Base-by-base conservation (phyloP, 805 yeast genomes). In the Lipomyces mesembrius region DNA sequence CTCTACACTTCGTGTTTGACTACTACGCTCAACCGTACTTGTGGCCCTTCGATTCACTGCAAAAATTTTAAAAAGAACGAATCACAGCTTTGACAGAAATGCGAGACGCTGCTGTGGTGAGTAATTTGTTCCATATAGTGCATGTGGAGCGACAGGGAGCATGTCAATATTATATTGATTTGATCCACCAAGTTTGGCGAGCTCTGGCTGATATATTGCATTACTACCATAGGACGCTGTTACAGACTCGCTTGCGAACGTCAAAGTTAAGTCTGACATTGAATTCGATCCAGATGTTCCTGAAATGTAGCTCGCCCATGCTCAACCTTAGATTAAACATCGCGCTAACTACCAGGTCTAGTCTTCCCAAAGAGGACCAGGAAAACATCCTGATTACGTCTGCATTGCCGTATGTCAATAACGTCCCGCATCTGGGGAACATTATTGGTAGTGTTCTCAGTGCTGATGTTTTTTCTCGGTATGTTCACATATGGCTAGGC, bases 381-480 rank as follows among this genome's bases (percentile, higher is more conserved):
- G 85, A 89, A 75, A 95, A 95, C 79, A 85, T 94, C 64, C 81
- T 95, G 73, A 88, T 95, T 76, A 94, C 98, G 1, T 93, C 98
- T 32, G 98, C 99, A 43, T 85, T 95, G 75, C 99, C 99, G 11
- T 95, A 95, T 74, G 99, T 95, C 63, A 95, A 95, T 81, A 95
- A 95, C 76, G 99, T 95, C 61, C 99, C 99, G 57, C 99, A 95
- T 80, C 84, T 95, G 77, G 99, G 99, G 75, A 95, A 95, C 81
- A 92, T 95, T 73, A 87, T 95, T 64, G 99, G 99, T 6, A 90
- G 97, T 39, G 98, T 94, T 51, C 84, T 95, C 71, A 86, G 92
- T 66, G 99, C 99, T 43, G 99, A 95, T 81, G 91, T 94, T 70
- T 95, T 85, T 79, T 84, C 98, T 64, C 64, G 73, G 63, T 95